phyloP scores from a whole-genome alignment of 495 filamentous ascomycete species.

The Tuber calosporum region DNA sequence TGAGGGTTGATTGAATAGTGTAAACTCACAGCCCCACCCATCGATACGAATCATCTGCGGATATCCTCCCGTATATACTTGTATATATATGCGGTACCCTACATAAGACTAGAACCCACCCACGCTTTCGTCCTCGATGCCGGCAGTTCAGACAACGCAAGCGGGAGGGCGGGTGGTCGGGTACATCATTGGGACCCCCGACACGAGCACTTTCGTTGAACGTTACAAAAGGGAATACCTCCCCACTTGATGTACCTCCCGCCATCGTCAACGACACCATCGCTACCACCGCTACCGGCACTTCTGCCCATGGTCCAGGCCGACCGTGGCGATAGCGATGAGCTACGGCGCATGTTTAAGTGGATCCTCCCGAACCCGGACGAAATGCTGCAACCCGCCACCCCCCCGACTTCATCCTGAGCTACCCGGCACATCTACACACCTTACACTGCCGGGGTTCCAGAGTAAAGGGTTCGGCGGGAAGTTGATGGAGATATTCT shows the following conservation, averaged over 20 bases:
- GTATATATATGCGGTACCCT: slow-evolving; percentile 34
- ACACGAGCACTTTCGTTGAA: slow-evolving; percentile 23
- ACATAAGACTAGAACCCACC: slow-evolving; percentile 19
- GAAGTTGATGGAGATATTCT: slow-evolving; percentile 19
- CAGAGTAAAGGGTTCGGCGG: slow-evolving; percentile 23
- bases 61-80: slow-evolving; percentile 28
- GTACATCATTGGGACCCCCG: slow-evolving; percentile 29
- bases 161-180: slow-evolving; percentile 16
- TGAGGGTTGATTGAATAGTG: slow-evolving; percentile 15
- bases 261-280: slow-evolving; percentile 9
- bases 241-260: slow-evolving; percentile 3
- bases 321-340: neutral
- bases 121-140: slow-evolving; percentile 21
- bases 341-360: slow-evolving; percentile 15
- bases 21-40: slow-evolving; percentile 22
- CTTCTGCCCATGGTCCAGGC: neutral
- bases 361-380: slow-evolving; percentile 15
- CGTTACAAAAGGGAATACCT: slow-evolving; percentile 19
- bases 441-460: slow-evolving; percentile 22
- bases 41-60: slow-evolving; percentile 11
- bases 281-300: slow-evolving; percentile 5
- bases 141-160: slow-evolving; percentile 10
- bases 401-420: slow-evolving; percentile 6
- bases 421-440: slow-evolving; percentile 27
- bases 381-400: slow-evolving; percentile 15